These are phyloP conservation scores for Echium plantagineum DNA, from an alignment of 257 asterid species.

Conservation along the genomic window DNA sequence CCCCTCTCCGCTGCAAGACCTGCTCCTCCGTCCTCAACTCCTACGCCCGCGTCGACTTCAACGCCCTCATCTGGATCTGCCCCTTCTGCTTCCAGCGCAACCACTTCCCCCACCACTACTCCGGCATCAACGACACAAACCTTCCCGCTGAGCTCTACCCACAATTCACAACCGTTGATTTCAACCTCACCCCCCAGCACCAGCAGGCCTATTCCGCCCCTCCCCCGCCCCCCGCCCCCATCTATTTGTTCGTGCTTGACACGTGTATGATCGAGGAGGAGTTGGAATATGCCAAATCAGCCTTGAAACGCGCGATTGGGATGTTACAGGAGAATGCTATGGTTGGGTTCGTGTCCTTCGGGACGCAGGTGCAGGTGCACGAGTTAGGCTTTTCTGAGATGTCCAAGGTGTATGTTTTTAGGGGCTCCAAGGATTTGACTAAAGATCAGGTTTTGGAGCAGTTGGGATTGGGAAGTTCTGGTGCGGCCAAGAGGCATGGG, in stretches of 20 bases:
- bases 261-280: slow-evolving; percentile 97
- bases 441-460: slow-evolving; percentile 92
- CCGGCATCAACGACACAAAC: slow-evolving; percentile 55
- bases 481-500: slow-evolving; percentile 37
- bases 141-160: slow-evolving; percentile 83
- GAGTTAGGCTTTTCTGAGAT: slow-evolving; percentile 86
- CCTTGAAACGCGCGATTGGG: slow-evolving; percentile 72
- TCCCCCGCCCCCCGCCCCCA: slow-evolving; percentile 28
- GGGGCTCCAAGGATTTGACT: slow-evolving; percentile 71
- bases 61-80: slow-evolving; percentile 94
- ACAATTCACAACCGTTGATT: slow-evolving; percentile 71
- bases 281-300: slow-evolving; percentile 69
- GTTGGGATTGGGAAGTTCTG: slow-evolving; percentile 49
- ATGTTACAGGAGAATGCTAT: slow-evolving; percentile 80
- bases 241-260: slow-evolving; percentile 75
- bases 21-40: slow-evolving; percentile 76
- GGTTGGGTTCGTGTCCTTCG: slow-evolving; percentile 93
- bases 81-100: slow-evolving; percentile 86
- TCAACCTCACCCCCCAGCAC: slow-evolving; percentile 26
- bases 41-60: slow-evolving; percentile 69
- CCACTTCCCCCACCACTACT: slow-evolving; percentile 66
- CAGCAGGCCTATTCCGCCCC: slow-evolving; percentile 6
- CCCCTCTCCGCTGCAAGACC: slow-evolving; percentile 85
- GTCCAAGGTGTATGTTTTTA: slow-evolving; percentile 74
- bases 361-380: slow-evolving; percentile 95